Evolutionary conservation across 371 early-diverging fungal genomes (phyloP).

Genomic region (Coemansia sp.): DNA sequence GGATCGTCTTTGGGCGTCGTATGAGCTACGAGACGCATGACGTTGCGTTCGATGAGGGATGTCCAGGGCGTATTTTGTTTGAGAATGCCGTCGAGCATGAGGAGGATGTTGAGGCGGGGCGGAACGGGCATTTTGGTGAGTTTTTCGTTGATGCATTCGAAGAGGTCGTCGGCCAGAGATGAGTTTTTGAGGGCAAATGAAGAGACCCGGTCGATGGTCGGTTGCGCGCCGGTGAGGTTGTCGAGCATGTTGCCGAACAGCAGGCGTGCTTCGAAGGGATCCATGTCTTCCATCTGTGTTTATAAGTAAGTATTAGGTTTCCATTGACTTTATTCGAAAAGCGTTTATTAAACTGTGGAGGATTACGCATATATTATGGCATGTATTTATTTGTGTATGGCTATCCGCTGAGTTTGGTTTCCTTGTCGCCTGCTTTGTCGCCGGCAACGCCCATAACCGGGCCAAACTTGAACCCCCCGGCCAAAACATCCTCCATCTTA

Average conservation of each 20-base stretch:
- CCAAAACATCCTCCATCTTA: conserved; percentile 12
- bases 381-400: background rate
- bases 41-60: conserved; percentile 60
- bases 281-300: conserved; percentile 55
- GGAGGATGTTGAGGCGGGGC: conserved; percentile 70
- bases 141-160: conserved; percentile 71
- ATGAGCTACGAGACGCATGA: conserved; percentile 57
- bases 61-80: conserved; percentile 58
- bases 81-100: conserved; percentile 70
- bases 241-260: conserved; percentile 62
- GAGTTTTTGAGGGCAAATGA: conserved; percentile 66
- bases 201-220: conserved; percentile 69
- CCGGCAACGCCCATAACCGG: background rate
- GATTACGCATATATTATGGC: too few relatives aligned
- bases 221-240: conserved; percentile 74
- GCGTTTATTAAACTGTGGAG: too few relatives aligned
- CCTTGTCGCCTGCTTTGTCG: too few relatives aligned
- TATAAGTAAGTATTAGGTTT: background rate
- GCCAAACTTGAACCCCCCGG: conserved; percentile 44
- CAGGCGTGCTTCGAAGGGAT: conserved; percentile 76
- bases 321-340: background rate
- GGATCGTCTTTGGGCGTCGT: conserved; percentile 62
- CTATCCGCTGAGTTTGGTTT: too few relatives aligned
- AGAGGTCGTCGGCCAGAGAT: conserved; percentile 68
- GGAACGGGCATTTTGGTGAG: conserved; percentile 58